Base-by-base conservation (phyloP, 2,329 filamentous ascomycete genomes). In the Xylariaceae sp. region DNA sequence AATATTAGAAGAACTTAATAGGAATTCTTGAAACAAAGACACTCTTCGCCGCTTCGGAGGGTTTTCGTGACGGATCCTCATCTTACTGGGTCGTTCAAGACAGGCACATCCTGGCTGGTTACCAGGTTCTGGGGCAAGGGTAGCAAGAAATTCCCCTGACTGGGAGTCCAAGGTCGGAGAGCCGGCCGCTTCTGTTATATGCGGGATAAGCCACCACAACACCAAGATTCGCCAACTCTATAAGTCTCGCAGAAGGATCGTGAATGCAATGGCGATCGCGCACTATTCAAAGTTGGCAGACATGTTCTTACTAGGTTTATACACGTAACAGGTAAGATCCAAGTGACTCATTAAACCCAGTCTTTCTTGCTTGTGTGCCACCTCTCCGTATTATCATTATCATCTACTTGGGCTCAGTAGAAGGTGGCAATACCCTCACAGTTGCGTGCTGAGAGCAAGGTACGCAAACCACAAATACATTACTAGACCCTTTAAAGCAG, bases 1-100 rank as follows among this genome's bases (percentile, higher is more conserved):
- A n/a, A n/a, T n/a, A n/a, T n/a, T n/a, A n/a, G n/a, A n/a, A n/a
- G n/a, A n/a, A 35, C 53, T 47, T 52, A 41, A 21, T 39, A 41
- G 20, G 26, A 44, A 53, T 48, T 56, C 49, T 48, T 56, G 49
- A 56, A 56, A 56, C 53, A 46, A 49, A 52, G 45, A 55, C 43
- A 53, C 40, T 40, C 8, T 48, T 26, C 33, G 39, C 30, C 39
- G 53, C 44, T 53, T 56, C 53, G 49, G 48, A 43, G 42, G 9
- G 35, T 53, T 46, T 40, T 26, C 30, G 33, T 26, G 42, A 39
- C 53, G 43, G 37, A 26, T 53, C 24, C 26, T 40, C 23, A 48
- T 50, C 43, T 53, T 36, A 53, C 36, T 48, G 43, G 43, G n/a
- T 32, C 39, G 13, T 36, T 8, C 36, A 18, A 21, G 24, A 53